phyloP scores from a whole-genome alignment of 2,329 filamentous ascomycete species.

The Parastagonospora nodorum region DNA sequence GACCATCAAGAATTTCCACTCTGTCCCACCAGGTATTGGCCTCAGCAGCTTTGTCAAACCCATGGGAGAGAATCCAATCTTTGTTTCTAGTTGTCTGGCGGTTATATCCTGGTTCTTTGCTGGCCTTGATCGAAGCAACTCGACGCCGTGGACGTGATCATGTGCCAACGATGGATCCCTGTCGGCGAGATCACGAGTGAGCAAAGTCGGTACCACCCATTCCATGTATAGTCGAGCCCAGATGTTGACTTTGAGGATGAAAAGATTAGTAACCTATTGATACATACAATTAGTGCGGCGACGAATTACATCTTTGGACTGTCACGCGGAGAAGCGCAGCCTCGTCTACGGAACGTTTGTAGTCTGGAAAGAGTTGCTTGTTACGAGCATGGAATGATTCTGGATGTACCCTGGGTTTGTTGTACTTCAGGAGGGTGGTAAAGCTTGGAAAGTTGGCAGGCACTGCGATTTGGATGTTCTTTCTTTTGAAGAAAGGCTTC shows the following conservation, averaged over 20 bases:
- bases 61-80: conserved; percentile 45
- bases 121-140: conserved; percentile 24
- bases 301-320: conserved; percentile 19
- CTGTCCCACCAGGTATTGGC: conserved; percentile 17
- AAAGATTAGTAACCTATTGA: no score
- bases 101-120: conserved; percentile 21
- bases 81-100: conserved; percentile 19
- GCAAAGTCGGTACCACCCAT: conserved; percentile 42
- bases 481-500: conserved; percentile 6
- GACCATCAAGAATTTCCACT: background rate
- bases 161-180: conserved; percentile 8
- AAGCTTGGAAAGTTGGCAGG: conserved; percentile 18
- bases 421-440: conserved; percentile 41
- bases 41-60: conserved; percentile 31
- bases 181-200: conserved; percentile 28
- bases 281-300: no score
- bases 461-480: conserved; percentile 4
- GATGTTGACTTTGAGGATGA: conserved; percentile 34
- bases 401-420: conserved; percentile 38
- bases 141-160: conserved; percentile 29
- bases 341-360: conserved; percentile 38
- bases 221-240: conserved; percentile 44
- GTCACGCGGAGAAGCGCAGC: conserved; percentile 37
- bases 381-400: conserved; percentile 35
- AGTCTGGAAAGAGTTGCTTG: conserved; percentile 29